phyloP scores from a whole-genome alignment of 495 filamentous ascomycete genomes.

The Hypoxylon fuscum region DNA sequence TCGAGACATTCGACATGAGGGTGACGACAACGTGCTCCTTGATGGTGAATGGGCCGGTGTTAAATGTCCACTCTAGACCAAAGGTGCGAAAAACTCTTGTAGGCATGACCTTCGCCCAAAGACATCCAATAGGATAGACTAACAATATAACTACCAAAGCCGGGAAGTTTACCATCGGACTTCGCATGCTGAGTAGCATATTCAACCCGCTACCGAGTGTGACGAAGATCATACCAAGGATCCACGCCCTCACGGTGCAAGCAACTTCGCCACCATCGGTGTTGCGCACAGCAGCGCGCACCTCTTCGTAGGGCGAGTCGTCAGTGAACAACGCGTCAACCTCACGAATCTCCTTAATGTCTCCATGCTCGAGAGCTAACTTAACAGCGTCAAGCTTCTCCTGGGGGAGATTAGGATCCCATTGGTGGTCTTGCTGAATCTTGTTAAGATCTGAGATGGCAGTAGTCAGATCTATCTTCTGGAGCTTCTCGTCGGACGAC shows the following conservation, averaged over 20 bases:
- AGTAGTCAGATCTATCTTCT: constrained; percentile 26
- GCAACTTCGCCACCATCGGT: constrained; percentile 65
- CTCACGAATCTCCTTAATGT: constrained; percentile 45
- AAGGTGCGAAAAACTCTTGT: constrained; percentile 59
- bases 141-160: constrained; percentile 66
- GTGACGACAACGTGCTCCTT: constrained; percentile 71
- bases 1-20: constrained; percentile 61
- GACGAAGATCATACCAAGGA: constrained; percentile 64
- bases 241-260: constrained; percentile 71
- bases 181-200: constrained; percentile 66
- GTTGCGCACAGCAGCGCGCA: constrained; percentile 61
- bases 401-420: constrained; percentile 46
- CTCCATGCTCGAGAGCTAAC: constrained; percentile 50
- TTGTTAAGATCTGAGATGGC: constrained; percentile 41
- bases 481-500: constrained; percentile 33
- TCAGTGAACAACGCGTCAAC: constrained; percentile 42
- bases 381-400: constrained; percentile 48
- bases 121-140: constrained; percentile 65
- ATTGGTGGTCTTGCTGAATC: constrained; percentile 43
- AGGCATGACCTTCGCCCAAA: constrained; percentile 64
- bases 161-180: constrained; percentile 62
- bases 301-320: constrained; percentile 55
- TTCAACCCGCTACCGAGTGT: constrained; percentile 68
- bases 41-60: constrained; percentile 70
- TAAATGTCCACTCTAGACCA: constrained; percentile 60